Percentiles rank a stretch among this genome's conserved stretches.
These are phyloP conservation scores for Trichoderma atrobrunneum DNA, from an alignment of 2,329 filamentous ascomycete species.

Conservation along the genomic window DNA sequence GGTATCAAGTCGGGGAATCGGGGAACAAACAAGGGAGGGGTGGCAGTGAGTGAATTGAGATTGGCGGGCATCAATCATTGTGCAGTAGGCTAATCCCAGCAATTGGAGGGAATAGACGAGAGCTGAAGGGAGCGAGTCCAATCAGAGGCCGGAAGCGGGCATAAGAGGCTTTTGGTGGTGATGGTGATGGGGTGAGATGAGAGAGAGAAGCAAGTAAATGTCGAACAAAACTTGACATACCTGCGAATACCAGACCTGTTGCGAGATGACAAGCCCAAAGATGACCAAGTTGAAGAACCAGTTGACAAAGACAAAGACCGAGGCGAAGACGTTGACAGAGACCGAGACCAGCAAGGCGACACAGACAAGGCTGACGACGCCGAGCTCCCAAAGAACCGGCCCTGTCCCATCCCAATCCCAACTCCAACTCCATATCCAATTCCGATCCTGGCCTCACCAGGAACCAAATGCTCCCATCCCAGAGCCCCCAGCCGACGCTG, in stretches of 20 bases:
- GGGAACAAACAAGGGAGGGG: background rate
- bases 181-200: background rate
- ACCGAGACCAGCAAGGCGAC: background rate
- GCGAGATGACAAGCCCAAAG: background rate
- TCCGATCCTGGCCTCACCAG: background rate
- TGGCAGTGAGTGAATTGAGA: background rate
- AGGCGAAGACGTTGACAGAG: background rate
- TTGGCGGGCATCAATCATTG: background rate
- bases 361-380: background rate
- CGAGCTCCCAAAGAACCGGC: background rate
- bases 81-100: background rate
- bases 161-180: background rate
- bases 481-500: background rate
- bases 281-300: background rate
- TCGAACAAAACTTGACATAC: background rate
- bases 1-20: background rate
- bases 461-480: background rate
- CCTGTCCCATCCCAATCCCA: background rate
- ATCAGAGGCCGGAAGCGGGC: background rate
- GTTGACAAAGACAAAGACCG: background rate
- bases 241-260: background rate
- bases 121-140: background rate
- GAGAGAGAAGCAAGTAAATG: background rate
- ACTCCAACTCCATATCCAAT: background rate
- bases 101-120: background rate